Conservation (phyloP, 2,329 filamentous ascomycete species). For the Stagonosporopsis vannaccii region DNA sequence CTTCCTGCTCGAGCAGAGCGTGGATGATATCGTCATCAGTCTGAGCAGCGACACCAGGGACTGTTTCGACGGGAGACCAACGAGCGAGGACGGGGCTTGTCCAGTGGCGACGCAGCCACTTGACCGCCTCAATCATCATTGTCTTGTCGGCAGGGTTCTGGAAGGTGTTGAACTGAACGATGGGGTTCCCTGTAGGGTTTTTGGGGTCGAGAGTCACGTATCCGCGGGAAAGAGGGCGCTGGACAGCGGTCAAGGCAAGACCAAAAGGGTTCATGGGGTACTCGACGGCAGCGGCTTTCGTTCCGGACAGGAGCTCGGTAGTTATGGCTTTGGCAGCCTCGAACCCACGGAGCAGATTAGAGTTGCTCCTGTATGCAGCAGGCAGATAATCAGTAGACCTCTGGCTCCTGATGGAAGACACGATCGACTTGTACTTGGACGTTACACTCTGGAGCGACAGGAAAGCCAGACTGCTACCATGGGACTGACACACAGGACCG, state of each 20-base stretch:
- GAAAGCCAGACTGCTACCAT: slow-evolving; percentile 15
- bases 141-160: slow-evolving; percentile 44
- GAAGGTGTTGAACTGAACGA: slow-evolving; percentile 41
- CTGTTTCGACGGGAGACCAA: slow-evolving; percentile 38
- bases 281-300: slow-evolving; percentile 33
- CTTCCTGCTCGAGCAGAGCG: neutral
- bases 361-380: slow-evolving; percentile 28
- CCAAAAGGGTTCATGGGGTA: slow-evolving; percentile 25
- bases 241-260: slow-evolving; percentile 17
- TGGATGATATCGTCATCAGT: slow-evolving; percentile 22
- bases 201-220: slow-evolving; percentile 42
- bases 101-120: slow-evolving; percentile 41
- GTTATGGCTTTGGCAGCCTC: slow-evolving; percentile 30
- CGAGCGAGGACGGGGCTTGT: slow-evolving; percentile 33
- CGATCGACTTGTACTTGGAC: slow-evolving; percentile 5
- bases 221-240: slow-evolving; percentile 33
- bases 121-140: slow-evolving; percentile 37
- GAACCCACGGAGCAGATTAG: slow-evolving; percentile 25
- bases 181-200: slow-evolving; percentile 33
- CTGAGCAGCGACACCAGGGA: slow-evolving; percentile 27
- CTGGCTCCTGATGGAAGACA: slow-evolving; percentile 5
- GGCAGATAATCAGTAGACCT: slow-evolving; percentile 19
- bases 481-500: slow-evolving; percentile 35
- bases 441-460: slow-evolving; percentile 10
- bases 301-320: slow-evolving; percentile 21